Evolutionary conservation across 2,329 filamentous ascomycete genomes (phyloP).

Genomic region (Pseudocercospora cruenta): DNA sequence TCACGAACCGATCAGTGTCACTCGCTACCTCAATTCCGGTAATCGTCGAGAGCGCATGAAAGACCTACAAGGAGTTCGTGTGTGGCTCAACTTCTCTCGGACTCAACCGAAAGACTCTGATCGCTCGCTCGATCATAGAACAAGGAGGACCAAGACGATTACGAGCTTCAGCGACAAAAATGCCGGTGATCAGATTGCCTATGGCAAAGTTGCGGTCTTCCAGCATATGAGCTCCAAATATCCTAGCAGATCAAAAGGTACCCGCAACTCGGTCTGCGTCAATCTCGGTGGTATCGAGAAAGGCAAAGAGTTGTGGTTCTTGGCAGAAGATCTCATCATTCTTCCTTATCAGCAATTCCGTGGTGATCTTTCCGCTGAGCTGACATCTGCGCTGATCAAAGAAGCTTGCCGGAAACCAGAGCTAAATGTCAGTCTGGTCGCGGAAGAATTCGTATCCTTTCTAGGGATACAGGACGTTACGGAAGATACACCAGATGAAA

Average conservation of each 20-base stretch:
- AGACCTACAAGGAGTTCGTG: not conserved
- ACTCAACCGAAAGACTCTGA: not conserved
- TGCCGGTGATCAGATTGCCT: not conserved
- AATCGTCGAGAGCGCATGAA: not conserved
- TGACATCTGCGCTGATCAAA: not conserved
- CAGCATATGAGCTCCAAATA: not conserved
- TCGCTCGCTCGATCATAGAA: not conserved
- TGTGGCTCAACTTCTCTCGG: not conserved
- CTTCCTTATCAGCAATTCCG: slow-evolving; percentile 6
- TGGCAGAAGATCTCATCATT: slow-evolving; percentile 10
- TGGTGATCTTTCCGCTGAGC: not conserved
- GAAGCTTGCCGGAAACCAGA: not conserved
- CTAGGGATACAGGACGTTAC: not conserved
- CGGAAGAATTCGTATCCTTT: not conserved
- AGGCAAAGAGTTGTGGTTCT: slow-evolving; percentile 5
- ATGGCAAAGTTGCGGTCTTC: not conserved
- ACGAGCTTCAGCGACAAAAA: not conserved
- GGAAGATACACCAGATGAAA: not conserved
- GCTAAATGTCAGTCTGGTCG: not conserved
- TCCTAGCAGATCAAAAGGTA: not conserved
- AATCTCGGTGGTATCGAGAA: not conserved
- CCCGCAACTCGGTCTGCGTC: not conserved
- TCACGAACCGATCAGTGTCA: slow-evolving; percentile 10
- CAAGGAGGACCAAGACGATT: not conserved
- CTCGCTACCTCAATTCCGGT: not conserved